Conservation (phyloP, 805 yeast genomes). For the Candida wancherniae region DNA sequence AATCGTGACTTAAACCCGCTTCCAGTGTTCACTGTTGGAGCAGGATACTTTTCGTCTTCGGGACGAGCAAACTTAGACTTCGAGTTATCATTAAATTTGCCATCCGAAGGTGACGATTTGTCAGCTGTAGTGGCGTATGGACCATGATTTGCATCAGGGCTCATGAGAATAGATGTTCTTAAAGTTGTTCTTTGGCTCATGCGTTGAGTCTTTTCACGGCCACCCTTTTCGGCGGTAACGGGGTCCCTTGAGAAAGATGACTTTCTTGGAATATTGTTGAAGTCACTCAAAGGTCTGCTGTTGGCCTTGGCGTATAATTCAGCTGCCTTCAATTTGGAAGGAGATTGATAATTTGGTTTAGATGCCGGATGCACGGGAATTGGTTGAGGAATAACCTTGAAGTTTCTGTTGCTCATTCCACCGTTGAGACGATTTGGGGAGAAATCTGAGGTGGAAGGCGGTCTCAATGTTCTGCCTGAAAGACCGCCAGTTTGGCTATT, state of each 20-base stretch:
- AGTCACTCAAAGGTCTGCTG: conserved; percentile 35
- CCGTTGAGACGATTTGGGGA: conserved; percentile 3
- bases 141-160: no score
- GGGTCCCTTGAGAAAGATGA: conserved; percentile 55
- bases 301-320: conserved; percentile 51
- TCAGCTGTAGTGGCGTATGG: background rate
- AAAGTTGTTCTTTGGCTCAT: conserved; percentile 7
- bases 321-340: conserved; percentile 44
- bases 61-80: background rate
- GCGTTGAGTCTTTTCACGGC: conserved; percentile 2
- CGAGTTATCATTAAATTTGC: conserved; percentile 1
- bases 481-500: conserved; percentile 14
- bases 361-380: conserved; percentile 38
- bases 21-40: no score
- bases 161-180: no score
- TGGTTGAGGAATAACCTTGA: conserved; percentile 24
- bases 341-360: conserved; percentile 34
- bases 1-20: conserved; percentile 48
- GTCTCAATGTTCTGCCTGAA: conserved; percentile 30
- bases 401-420: conserved; percentile 29
- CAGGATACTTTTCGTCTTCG: background rate
- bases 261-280: conserved; percentile 38
- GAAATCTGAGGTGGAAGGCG: conserved; percentile 23
- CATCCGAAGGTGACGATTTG: background rate
- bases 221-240: conserved; percentile 2